phyloP scores from a whole-genome alignment of 2,329 filamentous ascomycete genomes.

The Colletotrichum chlorophyti region DNA sequence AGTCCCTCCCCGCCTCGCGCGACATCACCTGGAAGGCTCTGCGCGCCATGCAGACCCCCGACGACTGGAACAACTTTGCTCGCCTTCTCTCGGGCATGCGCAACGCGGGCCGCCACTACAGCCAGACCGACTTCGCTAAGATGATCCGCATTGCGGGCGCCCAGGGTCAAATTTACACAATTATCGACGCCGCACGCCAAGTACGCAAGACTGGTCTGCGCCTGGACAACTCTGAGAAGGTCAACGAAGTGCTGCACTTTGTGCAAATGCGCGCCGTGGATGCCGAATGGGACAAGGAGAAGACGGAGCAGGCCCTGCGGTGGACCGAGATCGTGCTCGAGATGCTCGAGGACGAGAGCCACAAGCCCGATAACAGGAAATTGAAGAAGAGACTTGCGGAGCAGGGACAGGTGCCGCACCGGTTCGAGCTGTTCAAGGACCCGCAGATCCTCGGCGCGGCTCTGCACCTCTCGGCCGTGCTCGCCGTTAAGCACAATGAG shows the following conservation, averaged over 20 bases:
- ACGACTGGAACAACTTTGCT: constrained; percentile 60
- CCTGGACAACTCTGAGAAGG: constrained; percentile 48
- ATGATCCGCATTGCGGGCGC: constrained; percentile 49
- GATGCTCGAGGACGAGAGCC: constrained; percentile 52
- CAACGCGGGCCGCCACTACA: constrained; percentile 48
- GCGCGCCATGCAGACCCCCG: constrained; percentile 50
- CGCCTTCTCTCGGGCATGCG: constrained; percentile 58
- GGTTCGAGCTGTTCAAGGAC: constrained; percentile 44
- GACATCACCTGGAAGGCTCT: constrained; percentile 46
- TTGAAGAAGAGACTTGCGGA: constrained; percentile 20
- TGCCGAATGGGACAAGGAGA: constrained; percentile 39
- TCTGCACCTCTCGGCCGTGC: constrained; percentile 51
- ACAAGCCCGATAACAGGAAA: constrained; percentile 35
- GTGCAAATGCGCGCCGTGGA: constrained; percentile 51
- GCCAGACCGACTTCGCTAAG: constrained; percentile 41
- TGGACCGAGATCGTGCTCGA: constrained; percentile 57
- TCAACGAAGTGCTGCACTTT: constrained; percentile 45
- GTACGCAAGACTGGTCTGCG: constrained; percentile 52
- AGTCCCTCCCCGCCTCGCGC: constrained; percentile 51
- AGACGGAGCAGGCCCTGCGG: constrained; percentile 50
- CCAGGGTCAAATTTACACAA: constrained; percentile 48
- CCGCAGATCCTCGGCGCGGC: constrained; percentile 50
- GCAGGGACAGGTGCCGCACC: not conserved
- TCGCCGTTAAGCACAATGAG: constrained; percentile 41
- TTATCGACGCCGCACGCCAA: constrained; percentile 59